Base-by-base conservation (phyloP, 2,329 filamentous ascomycete genomes). In the Calonectria pseudoturangicola region DNA sequence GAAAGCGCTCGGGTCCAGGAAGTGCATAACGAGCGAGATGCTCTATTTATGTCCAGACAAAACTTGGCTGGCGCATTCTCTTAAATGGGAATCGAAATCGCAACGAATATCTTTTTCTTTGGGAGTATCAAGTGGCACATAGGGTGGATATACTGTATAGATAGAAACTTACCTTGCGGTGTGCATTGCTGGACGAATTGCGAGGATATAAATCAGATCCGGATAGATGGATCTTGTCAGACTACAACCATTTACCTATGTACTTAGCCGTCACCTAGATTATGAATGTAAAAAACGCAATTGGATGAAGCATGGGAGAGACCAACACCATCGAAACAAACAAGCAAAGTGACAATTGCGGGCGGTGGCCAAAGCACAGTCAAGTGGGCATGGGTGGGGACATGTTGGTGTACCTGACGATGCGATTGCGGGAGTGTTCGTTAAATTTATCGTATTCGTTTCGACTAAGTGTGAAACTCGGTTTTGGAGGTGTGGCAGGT, bases 11-110 rank as follows among this genome's bases (percentile, higher is more conserved):
- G 70, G 5, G 70, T 69, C 15, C 33, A 64, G 4, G 76, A 77
- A 56, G 4, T 33, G 15, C 7, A 56, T n/a, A 65, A 45, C 25
- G 71, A 75, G n/a, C 63, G 72, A 25, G 70, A 76, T 41, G 72
- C 71, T 5, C 67, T 74, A 13, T 75, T 75, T 33, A 50, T 77
- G 51, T 66, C 75, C 54, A 79, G 71, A 30, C 72, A 79, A 51
- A 72, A 47, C 18, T 41, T 74, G 43, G 71, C 76, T 15, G 70
- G 70, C 27, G 76, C 76, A 65, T 78, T 78, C 30, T 78, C 71
- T 66, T 78, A 64, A 76, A 66, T 41, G 54, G 33, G 27, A 25
- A 70, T 28, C 50, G 27, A 33, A 28, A 54, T 51, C n/a, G n/a
- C 25, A 51, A 47, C 63, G 63, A 66, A 60, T 41, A 41, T 7